Conservation (phyloP, 2,329 filamentous ascomycete species). For the Monosporascus sp. region DNA sequence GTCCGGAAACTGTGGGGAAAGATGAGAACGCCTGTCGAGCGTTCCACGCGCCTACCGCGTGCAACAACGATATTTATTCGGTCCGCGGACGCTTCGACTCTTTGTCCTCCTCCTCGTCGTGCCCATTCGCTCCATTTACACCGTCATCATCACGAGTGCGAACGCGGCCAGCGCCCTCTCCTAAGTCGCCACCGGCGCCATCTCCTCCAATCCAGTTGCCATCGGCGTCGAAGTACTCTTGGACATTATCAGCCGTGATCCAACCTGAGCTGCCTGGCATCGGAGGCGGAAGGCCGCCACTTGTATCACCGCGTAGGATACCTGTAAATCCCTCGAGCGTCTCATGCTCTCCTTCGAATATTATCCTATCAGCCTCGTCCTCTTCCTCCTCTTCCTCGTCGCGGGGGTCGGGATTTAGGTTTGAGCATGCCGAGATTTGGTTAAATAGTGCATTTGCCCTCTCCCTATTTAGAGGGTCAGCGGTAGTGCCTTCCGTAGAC, state of each 20-base stretch:
- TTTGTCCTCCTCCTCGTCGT: slow-evolving; percentile 31
- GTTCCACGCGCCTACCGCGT: no score
- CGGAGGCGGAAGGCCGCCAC: slow-evolving; percentile 55
- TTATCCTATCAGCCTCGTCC: slow-evolving; percentile 43
- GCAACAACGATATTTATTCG: slow-evolving; percentile 15
- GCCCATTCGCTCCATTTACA: slow-evolving; percentile 38
- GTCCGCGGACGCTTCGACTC: slow-evolving; percentile 28
- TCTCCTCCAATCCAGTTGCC: slow-evolving; percentile 67
- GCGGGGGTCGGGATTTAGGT: slow-evolving; percentile 68
- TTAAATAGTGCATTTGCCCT: slow-evolving; percentile 52
- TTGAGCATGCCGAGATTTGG: slow-evolving; percentile 69
- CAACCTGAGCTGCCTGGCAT: slow-evolving; percentile 72
- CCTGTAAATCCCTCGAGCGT: slow-evolving; percentile 53
- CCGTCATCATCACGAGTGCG: slow-evolving; percentile 50
- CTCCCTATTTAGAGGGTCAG: slow-evolving; percentile 23
- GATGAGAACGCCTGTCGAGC: no score
- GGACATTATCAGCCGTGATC: slow-evolving; percentile 90
- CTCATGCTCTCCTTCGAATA: slow-evolving; percentile 53
- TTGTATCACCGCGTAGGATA: slow-evolving; percentile 42
- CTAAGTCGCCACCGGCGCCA: slow-evolving; percentile 45
- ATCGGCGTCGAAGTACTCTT: slow-evolving; percentile 74
- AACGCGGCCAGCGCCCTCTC: slow-evolving; percentile 59
- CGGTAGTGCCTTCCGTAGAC: slow-evolving; percentile 19
- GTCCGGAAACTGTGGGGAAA: no score
- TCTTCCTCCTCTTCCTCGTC: slow-evolving; percentile 50